Evolutionary conservation across 78 protist species (phyloP), one percentile per base, ranked within the genome.

Genomic region (Goniomonas avonlea): DNA sequence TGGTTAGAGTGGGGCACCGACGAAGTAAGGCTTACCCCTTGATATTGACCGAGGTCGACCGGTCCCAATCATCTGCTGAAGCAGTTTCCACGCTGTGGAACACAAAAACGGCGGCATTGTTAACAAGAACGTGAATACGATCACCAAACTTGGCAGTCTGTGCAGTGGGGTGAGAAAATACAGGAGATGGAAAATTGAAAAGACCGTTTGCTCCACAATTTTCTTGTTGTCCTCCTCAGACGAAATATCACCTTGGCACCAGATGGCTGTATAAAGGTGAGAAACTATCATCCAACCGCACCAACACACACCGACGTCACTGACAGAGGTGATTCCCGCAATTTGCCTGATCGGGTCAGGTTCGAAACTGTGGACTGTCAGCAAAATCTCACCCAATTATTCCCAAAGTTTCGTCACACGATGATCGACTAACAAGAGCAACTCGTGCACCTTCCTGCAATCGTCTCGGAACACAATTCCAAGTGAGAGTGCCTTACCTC

Each of bases 381-480:
- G n/a, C n/a, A n/a, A n/a, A n/a, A n/a, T n/a, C n/a, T n/a, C n/a
- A n/a, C n/a, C n/a, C n/a, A n/a, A n/a, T n/a, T n/a, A n/a, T n/a
- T n/a, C n/a, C n/a, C n/a, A n/a, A 7, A 7, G 74, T 68, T 15
- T 68, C 74, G 32, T 68, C 50, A 43, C 32, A 43, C 59, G 40
- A 15, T 7, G 20, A 29, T 7, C 34, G 43, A 7, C 48, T 32
- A 20, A 68, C 8, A 7, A 15, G 13, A 18, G 74, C 74, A 7
- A 68, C 74, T 43, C 8, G 20, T n/a, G 59, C 74, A 13, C 74
- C 74, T 15, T 68, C n/a, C n/a, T n/a, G n/a, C n/a, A n/a, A n/a
- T n/a, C n/a, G n/a, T n/a, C n/a, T n/a, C n/a, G n/a, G n/a, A n/a
- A n/a, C n/a, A n/a, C n/a, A n/a, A n/a, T n/a, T n/a, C n/a, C n/a